Evolutionary conservation across 805 yeast genomes (phyloP), one percentile per base, ranked within the genome.

Genomic region (Saccharomycopsis schoenii): DNA sequence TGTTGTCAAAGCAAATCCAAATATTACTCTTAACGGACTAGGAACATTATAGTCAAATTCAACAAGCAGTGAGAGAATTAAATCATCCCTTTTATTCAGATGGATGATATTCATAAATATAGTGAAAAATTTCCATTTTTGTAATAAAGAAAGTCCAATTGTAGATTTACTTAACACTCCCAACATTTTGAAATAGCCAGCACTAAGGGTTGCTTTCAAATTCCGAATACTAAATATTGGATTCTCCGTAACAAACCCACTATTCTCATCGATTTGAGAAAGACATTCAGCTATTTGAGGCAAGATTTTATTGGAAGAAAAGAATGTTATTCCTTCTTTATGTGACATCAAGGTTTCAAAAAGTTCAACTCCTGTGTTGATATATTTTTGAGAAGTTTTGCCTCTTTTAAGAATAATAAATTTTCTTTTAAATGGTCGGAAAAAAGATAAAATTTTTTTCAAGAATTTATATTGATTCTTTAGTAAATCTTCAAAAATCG

Each of bases 261-360:
- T 85, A 69, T 76, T 79, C 0, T 93, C 93, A 67, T 88, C 96
- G 21, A 89, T 74, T 70, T 89, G 96, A 0, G 94, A 94, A 51
- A 93, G 76, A 58, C 96, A 85, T 66, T 94, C 97, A 0, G 96
- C 91, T 58, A 93, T 78, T 69, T 93, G 98, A 1, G 96, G 88
- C 41, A 93, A 71, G 8, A 92, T 76, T 71, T 94, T 92, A 71
- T 87, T 90, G 60, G 83, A 86, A 40, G 79, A 73, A 15, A 90
- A 74, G 65, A 83, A 86, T 63, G 78, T 79, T 47, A 82, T 79
- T 11, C 97, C 97, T 62, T 81, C 87, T 0, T 78, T 77, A 37
- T 81, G 79, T 0, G 82, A 75, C 1, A 90, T 73, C 8, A 93
- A 73, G 55, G 87, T 79, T 62, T 80, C 84, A 65, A 94, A 75